Conservation (phyloP, 2,329 filamentous ascomycete genomes). For the Phyllosticta citribraziliensis region DNA sequence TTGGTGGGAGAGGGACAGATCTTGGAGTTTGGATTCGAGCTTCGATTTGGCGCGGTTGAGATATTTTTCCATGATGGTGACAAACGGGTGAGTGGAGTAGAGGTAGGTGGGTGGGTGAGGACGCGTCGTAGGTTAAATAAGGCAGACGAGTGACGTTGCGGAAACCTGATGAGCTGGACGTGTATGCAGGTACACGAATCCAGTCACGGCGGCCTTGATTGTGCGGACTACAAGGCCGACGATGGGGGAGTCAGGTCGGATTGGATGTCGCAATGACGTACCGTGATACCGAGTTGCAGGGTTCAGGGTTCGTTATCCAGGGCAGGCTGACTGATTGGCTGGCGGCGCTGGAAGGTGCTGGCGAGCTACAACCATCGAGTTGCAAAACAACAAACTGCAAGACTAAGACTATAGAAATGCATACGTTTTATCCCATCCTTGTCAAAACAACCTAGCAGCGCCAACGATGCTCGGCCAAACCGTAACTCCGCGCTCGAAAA, state of each 20-base stretch:
- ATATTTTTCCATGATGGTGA: conserved; percentile 8
- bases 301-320: background rate
- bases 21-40: conserved; percentile 6
- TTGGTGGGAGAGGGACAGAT: background rate
- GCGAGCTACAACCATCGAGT: background rate
- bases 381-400: background rate
- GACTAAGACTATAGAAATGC: background rate
- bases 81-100: too few species aligned
- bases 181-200: too few species aligned
- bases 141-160: background rate
- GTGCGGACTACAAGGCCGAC: background rate
- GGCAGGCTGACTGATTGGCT: background rate
- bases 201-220: too few species aligned
- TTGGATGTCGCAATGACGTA: background rate
- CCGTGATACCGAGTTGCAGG: background rate
- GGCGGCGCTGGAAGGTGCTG: background rate
- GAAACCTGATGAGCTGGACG: background rate
- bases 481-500: conserved; percentile 9
- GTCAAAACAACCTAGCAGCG: background rate
- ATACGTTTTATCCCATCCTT: background rate
- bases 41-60: conserved; percentile 9
- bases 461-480: conserved; percentile 2
- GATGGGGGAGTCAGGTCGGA: background rate
- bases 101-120: background rate
- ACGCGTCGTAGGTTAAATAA: background rate